Evolutionary conservation across 129 eudicot species (phyloP).

Genomic region (Saposhnikovia divaricata): DNA sequence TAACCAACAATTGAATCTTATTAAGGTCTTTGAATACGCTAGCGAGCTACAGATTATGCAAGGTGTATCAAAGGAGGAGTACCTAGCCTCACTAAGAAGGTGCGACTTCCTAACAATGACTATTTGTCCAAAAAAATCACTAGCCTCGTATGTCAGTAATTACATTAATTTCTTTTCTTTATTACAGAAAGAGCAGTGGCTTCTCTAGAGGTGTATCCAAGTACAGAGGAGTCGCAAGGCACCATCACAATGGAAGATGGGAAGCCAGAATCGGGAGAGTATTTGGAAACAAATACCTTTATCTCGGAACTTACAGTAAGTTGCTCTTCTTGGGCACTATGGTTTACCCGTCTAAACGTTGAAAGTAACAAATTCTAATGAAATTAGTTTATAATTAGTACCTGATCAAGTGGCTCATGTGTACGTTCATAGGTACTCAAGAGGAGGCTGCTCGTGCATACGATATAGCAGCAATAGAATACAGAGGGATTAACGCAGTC

Average conservation of each 20-base stretch:
- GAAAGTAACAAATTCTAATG: neutral
- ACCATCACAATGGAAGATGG: slow-evolving; percentile 91
- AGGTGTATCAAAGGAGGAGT: slow-evolving; percentile 70
- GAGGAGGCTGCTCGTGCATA: slow-evolving; percentile 88
- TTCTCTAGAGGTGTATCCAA: slow-evolving; percentile 84
- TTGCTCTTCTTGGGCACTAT: neutral
- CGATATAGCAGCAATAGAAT: slow-evolving; percentile 81
- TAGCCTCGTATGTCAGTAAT: neutral
- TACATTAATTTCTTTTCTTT: neutral
- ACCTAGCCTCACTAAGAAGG: slow-evolving; percentile 79
- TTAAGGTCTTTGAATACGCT: slow-evolving; percentile 61
- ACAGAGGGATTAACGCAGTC: slow-evolving; percentile 69
- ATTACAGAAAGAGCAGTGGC: slow-evolving; percentile 71
- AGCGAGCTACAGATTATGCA: slow-evolving; percentile 71
- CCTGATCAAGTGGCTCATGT: neutral
- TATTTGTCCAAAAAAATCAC: neutral
- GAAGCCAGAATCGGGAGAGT: slow-evolving; percentile 93
- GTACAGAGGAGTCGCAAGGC: slow-evolving; percentile 83
- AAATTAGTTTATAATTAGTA: neutral
- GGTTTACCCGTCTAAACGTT: neutral
- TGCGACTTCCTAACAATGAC: slow-evolving; percentile 9
- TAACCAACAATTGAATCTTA: slow-evolving; percentile 17
- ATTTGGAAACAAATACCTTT: slow-evolving; percentile 79
- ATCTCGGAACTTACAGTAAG: slow-evolving; percentile 83
- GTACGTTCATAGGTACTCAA: slow-evolving; percentile 65